These are phyloP conservation scores for Candida ponderosae DNA, from an alignment of 805 yeast genomes.

Conservation along the genomic window DNA sequence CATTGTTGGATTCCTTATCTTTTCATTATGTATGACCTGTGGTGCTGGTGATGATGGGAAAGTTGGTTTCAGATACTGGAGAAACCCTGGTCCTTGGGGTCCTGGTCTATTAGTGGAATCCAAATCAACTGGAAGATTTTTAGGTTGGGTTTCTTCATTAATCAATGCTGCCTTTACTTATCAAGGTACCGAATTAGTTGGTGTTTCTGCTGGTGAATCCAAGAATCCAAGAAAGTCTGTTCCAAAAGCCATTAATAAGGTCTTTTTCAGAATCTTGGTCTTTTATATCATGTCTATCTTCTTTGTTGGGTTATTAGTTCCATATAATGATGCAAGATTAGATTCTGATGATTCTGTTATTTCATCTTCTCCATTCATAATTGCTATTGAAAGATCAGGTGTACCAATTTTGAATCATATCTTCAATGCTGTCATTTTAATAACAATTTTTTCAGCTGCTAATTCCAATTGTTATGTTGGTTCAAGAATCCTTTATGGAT, in stretches of 20 bases:
- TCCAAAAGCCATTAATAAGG: slow-evolving; percentile 61
- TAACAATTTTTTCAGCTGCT: slow-evolving; percentile 61
- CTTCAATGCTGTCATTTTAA: slow-evolving; percentile 56
- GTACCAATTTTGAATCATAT: slow-evolving; percentile 55
- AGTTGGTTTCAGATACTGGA: slow-evolving; percentile 58
- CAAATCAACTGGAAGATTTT: slow-evolving; percentile 35
- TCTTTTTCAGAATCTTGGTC: slow-evolving; percentile 50
- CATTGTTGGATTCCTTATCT: slow-evolving; percentile 45
- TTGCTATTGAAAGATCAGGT: slow-evolving; percentile 58
- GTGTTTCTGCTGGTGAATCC: slow-evolving; percentile 54
- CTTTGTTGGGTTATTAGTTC: slow-evolving; percentile 59
- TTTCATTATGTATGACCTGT: slow-evolving; percentile 47
- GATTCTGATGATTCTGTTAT: slow-evolving; percentile 25
- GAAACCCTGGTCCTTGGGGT: slow-evolving; percentile 66
- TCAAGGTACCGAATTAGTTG: slow-evolving; percentile 54
- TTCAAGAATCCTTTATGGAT: slow-evolving; percentile 52
- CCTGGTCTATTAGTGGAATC: slow-evolving; percentile 38
- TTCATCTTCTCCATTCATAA: slow-evolving; percentile 59
- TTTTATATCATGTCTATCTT: slow-evolving; percentile 56
- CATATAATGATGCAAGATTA: slow-evolving; percentile 49
- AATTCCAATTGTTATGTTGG: slow-evolving; percentile 65
- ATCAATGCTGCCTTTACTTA: slow-evolving; percentile 51
- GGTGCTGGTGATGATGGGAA: slow-evolving; percentile 52
- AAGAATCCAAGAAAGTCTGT: slow-evolving; percentile 61
- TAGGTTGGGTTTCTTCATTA: slow-evolving; percentile 48